Evolutionary conservation across 257 asterid species (phyloP).

Genomic region (Thymus mandschuricus): DNA sequence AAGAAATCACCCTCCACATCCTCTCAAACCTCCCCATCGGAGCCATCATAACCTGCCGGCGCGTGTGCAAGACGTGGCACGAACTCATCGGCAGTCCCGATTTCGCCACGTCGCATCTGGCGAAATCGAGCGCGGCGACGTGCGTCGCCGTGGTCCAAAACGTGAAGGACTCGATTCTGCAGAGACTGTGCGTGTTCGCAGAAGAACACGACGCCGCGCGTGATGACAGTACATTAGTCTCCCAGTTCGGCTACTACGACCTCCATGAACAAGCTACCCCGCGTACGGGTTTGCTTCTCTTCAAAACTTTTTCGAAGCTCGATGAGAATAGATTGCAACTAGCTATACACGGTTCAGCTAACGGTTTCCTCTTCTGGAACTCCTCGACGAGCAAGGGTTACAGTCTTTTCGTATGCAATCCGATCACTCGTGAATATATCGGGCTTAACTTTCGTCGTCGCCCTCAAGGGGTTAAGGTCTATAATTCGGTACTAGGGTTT

Average conservation of each 20-base stretch:
- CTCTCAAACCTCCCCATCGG: neutral
- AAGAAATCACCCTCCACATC: neutral
- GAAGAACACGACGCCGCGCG: too few species aligned
- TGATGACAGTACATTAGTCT: too few species aligned
- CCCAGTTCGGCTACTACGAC: too few species aligned
- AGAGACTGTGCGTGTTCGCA: too few species aligned
- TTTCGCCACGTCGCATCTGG: neutral
- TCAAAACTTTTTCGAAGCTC: too few species aligned
- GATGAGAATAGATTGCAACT: too few species aligned
- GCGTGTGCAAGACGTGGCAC: neutral
- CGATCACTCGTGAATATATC: neutral
- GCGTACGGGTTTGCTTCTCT: too few species aligned
- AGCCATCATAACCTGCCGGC: neutral
- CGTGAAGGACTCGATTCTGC: too few species aligned
- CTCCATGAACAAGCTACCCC: too few species aligned
- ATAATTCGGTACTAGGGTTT: neutral
- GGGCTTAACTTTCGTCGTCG: neutral
- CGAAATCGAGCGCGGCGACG: neutral
- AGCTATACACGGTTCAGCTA: neutral
- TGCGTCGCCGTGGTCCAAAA: too few species aligned
- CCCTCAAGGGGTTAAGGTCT: neutral
- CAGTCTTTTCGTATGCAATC: conserved; percentile 35
- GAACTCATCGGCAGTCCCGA: neutral
- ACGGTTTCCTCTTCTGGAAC: conserved; percentile 31
- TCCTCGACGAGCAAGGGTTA: neutral